phyloP scores from a whole-genome alignment of 345 rosid species.

The Dipteronia sinensis region DNA sequence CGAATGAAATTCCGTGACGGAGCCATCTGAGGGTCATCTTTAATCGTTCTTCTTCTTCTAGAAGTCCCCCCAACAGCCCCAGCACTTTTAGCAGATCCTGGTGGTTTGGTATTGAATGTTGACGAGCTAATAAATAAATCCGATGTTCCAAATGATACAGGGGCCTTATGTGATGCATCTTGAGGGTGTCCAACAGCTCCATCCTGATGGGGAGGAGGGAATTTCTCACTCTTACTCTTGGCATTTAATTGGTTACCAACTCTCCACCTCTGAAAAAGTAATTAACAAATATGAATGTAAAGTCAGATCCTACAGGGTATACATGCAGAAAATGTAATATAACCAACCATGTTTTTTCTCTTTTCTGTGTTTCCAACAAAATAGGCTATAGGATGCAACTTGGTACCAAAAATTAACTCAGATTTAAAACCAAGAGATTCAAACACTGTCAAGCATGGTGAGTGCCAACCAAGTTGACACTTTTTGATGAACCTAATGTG shows the following conservation, averaged over 20 bases:
- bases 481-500: not conserved
- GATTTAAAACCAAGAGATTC: not conserved
- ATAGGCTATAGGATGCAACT: not conserved
- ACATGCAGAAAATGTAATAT: slow-evolving; percentile 2
- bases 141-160: slow-evolving; percentile 40
- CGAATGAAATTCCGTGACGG: slow-evolving; percentile 53
- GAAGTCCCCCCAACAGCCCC: slow-evolving; percentile 44
- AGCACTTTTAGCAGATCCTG: slow-evolving; percentile 37
- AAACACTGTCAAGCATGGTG: not conserved
- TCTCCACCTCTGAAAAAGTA: slow-evolving; percentile 56
- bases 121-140: slow-evolving; percentile 47
- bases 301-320: not conserved
- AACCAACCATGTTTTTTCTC: not conserved
- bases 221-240: slow-evolving; percentile 91
- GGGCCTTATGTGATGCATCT: slow-evolving; percentile 45
- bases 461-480: not conserved
- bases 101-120: slow-evolving; percentile 37
- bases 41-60: slow-evolving; percentile 41
- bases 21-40: slow-evolving; percentile 44
- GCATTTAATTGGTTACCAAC: slow-evolving; percentile 52
- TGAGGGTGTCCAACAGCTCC: slow-evolving; percentile 66
- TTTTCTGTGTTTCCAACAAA: not conserved
- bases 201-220: slow-evolving; percentile 95
- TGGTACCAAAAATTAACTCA: not conserved
- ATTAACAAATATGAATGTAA: slow-evolving; percentile 7